Conservation (phyloP, 1,139 yeast genomes). For the Zygosaccharomyces sapae region DNA sequence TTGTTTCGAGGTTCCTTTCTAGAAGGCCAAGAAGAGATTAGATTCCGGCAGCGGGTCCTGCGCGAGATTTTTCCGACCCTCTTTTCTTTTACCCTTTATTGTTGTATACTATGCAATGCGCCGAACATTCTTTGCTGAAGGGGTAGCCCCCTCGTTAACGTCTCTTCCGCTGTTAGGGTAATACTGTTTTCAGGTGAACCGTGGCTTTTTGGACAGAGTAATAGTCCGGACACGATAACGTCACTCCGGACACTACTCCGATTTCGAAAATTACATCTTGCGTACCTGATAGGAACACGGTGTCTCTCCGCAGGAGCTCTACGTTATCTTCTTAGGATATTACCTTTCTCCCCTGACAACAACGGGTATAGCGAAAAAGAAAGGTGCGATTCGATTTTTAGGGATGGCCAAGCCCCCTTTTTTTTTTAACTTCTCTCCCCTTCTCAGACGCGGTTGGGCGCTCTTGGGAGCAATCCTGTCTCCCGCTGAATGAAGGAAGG, state of each 20-base stretch:
- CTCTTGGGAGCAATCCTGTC: neutral
- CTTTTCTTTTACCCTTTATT: neutral
- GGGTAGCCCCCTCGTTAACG: neutral
- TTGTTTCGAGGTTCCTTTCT: too few species aligned
- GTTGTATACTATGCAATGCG: neutral
- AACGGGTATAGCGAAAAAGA: neutral
- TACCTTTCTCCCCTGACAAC: neutral
- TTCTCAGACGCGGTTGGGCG: neutral
- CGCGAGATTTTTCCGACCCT: too few species aligned
- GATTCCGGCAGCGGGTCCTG: too few species aligned
- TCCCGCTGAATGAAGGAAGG: neutral
- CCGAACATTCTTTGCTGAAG: neutral
- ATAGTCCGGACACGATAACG: too few species aligned
- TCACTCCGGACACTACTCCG: neutral
- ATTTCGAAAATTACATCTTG: neutral
- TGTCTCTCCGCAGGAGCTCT: neutral
- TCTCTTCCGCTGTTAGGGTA: neutral
- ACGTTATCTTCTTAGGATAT: too few species aligned
- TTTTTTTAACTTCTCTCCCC: neutral
- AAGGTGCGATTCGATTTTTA: conserved; percentile 4
- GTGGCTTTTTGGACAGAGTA: neutral
- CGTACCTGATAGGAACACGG: neutral
- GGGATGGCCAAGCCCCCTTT: neutral
- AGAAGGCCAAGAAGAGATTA: too few species aligned
- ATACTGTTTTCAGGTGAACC: neutral